Conservation (phyloP, 768 basidiomycete species). For the Pulveroboletus sp. region DNA sequence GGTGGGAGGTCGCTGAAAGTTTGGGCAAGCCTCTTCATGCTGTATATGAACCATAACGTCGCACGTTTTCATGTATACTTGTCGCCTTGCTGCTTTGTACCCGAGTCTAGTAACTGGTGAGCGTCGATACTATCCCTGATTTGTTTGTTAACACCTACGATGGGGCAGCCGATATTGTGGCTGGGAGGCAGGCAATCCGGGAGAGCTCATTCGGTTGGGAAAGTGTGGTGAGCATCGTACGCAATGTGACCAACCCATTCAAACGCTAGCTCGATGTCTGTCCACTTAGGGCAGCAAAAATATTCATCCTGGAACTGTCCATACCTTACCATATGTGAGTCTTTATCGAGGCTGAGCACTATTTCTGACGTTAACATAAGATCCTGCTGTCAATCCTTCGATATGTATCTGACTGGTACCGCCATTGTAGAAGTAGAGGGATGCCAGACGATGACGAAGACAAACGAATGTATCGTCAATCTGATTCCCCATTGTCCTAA, state of each 20-base stretch:
- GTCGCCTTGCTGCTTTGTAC: no score
- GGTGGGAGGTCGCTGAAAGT: no score
- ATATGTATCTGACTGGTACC: conserved; percentile 33
- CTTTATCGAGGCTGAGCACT: neutral
- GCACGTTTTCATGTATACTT: no score
- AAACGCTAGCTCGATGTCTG: neutral
- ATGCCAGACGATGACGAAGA: neutral
- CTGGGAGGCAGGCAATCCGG: conserved; percentile 46
- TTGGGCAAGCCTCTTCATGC: no score
- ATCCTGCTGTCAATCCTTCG: conserved; percentile 39
- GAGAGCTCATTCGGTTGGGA: conserved; percentile 20
- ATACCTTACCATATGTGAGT: conserved; percentile 26
- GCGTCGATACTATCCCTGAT: neutral
- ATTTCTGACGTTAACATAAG: conserved; percentile 29
- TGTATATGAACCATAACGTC: no score
- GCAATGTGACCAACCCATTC: conserved; percentile 14
- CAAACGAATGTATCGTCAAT: neutral
- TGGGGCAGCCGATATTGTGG: conserved; percentile 40
- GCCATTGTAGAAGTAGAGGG: neutral
- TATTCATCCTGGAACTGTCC: conserved; percentile 20
- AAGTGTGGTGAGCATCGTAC: conserved; percentile 12
- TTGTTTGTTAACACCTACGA: conserved; percentile 31
- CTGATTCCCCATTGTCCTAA: conserved; percentile 30
- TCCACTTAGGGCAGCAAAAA: conserved; percentile 2
- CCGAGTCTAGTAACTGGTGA: neutral